Percentiles rank a stretch among this genome's conserved stretches.
phyloP scores from a whole-genome alignment of 2,329 filamentous ascomycete genomes.

The Elsinoe ampelina region DNA sequence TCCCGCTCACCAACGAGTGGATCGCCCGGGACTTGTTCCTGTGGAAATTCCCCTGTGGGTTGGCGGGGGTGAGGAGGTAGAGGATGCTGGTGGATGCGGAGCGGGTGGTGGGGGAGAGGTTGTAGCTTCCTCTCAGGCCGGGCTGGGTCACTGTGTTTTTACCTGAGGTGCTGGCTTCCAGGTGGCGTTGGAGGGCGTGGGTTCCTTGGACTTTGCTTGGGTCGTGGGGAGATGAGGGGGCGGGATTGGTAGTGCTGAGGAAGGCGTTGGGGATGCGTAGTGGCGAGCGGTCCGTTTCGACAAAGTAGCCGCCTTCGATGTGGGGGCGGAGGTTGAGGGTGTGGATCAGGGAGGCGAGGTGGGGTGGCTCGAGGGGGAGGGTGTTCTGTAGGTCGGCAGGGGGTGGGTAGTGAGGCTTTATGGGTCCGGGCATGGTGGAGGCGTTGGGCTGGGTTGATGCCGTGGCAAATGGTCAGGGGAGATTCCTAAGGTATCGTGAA shows the following conservation, averaged over 20 bases:
- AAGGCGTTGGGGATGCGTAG: slow-evolving; percentile 49
- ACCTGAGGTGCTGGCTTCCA: slow-evolving; percentile 25
- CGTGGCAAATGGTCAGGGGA: not conserved
- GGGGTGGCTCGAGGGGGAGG: slow-evolving; percentile 25
- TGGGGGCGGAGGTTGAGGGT: slow-evolving; percentile 45
- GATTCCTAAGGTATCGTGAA: not conserved
- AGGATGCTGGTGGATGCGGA: slow-evolving; percentile 53
- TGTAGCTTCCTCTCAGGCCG: not conserved
- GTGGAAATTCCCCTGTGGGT: slow-evolving; percentile 53
- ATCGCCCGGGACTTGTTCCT: slow-evolving; percentile 53
- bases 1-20: slow-evolving; percentile 55
- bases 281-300: slow-evolving; percentile 49
- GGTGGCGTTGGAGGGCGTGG: slow-evolving; percentile 23
- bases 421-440: slow-evolving; percentile 17
- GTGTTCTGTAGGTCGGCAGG: slow-evolving; percentile 14
- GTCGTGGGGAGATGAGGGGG: slow-evolving; percentile 24
- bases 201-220: slow-evolving; percentile 8
- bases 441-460: slow-evolving; percentile 19
- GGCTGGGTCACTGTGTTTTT: no score
- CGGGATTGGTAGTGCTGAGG: slow-evolving; percentile 15
- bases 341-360: slow-evolving; percentile 32
- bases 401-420: slow-evolving; percentile 21
- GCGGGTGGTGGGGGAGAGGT: slow-evolving; percentile 28
- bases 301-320: slow-evolving; percentile 57
- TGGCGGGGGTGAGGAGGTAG: slow-evolving; percentile 52